Conservation (phyloP, 2,329 filamentous ascomycete species). For the Paecilomyces sp. region DNA sequence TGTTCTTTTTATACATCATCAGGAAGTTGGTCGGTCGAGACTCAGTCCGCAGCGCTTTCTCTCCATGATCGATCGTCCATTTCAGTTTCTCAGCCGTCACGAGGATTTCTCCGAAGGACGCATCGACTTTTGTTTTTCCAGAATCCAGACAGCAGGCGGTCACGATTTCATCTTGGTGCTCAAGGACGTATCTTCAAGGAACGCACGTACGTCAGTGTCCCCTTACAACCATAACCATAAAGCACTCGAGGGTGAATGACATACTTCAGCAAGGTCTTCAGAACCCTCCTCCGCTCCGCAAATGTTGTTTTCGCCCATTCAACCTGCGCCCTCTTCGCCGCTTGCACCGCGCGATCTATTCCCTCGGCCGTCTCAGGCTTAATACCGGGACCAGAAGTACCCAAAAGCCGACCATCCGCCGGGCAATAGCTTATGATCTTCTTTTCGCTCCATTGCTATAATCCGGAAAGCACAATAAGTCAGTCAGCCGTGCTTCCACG, state of each 20-base stretch:
- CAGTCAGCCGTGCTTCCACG: constrained; percentile 4
- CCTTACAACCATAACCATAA: background rate
- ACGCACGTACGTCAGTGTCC: background rate
- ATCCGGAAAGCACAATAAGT: constrained; percentile 2
- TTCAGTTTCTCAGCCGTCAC: constrained; percentile 89
- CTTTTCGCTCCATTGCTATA: constrained; percentile 31
- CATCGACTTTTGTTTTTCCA: constrained; percentile 94
- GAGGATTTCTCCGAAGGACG: constrained; percentile 86
- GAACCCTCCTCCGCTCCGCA: constrained; percentile 65
- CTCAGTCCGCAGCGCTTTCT: constrained; percentile 66
- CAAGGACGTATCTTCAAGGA: constrained; percentile 60
- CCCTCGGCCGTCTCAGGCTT: constrained; percentile 68
- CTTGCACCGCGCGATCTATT: constrained; percentile 71
- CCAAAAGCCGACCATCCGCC: constrained; percentile 78
- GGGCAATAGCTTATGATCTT: constrained; percentile 54
- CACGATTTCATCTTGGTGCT: constrained; percentile 84
- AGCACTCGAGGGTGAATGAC: background rate
- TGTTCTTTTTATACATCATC: constrained; percentile 93
- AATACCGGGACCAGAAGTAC: constrained; percentile 47
- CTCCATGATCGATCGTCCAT: constrained; percentile 90
- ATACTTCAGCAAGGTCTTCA: constrained; percentile 68
- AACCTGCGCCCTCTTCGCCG: constrained; percentile 66
- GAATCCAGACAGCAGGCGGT: constrained; percentile 82
- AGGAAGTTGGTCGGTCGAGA: constrained; percentile 78
- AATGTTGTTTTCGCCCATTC: constrained; percentile 76